A percentile compares a stretch with the other conserved stretches of the same genome.
These are phyloP conservation scores for Aegilops longissima DNA, from an alignment of 176 grass and related monocot species.

Conservation along the genomic window DNA sequence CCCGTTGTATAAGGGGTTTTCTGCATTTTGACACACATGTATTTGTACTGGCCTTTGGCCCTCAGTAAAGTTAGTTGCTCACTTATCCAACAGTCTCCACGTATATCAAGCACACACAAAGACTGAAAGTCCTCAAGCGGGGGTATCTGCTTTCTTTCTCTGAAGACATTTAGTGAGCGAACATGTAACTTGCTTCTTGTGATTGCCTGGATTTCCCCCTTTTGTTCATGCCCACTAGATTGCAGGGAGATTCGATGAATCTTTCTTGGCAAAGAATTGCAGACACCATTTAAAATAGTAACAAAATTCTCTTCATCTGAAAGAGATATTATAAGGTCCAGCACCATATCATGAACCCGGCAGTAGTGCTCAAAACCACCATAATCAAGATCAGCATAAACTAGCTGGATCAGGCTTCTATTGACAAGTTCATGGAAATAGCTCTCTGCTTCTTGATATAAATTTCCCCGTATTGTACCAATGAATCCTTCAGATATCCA, in stretches of 20 bases:
- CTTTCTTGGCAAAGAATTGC: neutral
- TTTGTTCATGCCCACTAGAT: neutral
- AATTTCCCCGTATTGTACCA: too few relatives aligned
- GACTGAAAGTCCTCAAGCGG: neutral
- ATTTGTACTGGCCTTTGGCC: too few relatives aligned
- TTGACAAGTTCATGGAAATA: too few relatives aligned
- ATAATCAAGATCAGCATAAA: too few relatives aligned
- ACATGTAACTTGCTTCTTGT: neutral
- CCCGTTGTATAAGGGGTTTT: too few relatives aligned
- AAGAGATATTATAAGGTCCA: neutral
- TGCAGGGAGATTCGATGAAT: neutral
- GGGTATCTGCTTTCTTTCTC: neutral
- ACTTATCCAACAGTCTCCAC: too few relatives aligned
- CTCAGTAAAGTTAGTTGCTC: too few relatives aligned
- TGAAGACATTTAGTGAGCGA: neutral
- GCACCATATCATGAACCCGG: conserved; percentile 10
- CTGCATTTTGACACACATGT: too few relatives aligned
- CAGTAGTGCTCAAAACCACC: neutral
- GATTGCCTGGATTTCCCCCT: neutral
- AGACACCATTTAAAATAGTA: neutral
- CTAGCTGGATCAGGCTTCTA: too few relatives aligned
- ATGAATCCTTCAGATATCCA: too few relatives aligned
- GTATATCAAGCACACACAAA: neutral
- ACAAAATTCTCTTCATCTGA: conserved; percentile 5
- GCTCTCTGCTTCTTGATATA: too few relatives aligned